Base-by-base conservation (phyloP, 2,329 filamentous ascomycete species). In the Orbilia ellipsospora region DNA sequence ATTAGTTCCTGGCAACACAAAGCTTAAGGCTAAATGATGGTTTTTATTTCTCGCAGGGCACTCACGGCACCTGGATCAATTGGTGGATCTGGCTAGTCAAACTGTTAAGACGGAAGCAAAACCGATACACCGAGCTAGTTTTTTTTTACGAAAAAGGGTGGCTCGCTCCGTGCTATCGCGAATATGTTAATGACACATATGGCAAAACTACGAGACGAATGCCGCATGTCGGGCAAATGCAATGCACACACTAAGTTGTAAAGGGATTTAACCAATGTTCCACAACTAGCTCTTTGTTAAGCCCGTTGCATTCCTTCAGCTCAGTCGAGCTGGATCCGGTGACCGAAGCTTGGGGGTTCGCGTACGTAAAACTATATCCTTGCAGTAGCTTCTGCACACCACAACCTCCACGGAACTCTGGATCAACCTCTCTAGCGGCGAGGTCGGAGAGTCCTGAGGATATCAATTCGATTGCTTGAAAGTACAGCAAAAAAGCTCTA, bases 291-390 rank as follows among this genome's bases (percentile, higher is more conserved):
- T 23, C 23, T 23, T 4, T n/a, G n/a, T 23, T 4, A 23, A 23
- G 44, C 16, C 20, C n/a, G 40, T 20, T n/a, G 13, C 62, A 50
- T 18, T 48, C 44, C 15, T 15, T 52, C 31, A 36, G 31, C 31
- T 10, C 6, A 36, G 31, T 50, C 26, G 42, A 74, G 51, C 26
- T 74, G 23, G 40, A 68, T 68, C 70, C 52, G 70, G 70, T 68
- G 70, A 67, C 57, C 63, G 40, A 57, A 23, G 42, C 12, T 57
- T 61, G 63, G 62, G 60, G 51, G 31, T 59, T 73, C 63, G 63
- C 63, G 63, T 67, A 74, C 51, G 70, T 74, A 74, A 74, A 74
- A 74, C 66, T 20, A 51, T 56, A 63, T 63, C 63, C 70, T 28
- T 74, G 70, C 62, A 36, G 31, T 36, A 36, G 31, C 31, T 36